These are phyloP conservation scores for Oenanthe javanica DNA, from an alignment of 140 eudicot species.

Conservation along the genomic window DNA sequence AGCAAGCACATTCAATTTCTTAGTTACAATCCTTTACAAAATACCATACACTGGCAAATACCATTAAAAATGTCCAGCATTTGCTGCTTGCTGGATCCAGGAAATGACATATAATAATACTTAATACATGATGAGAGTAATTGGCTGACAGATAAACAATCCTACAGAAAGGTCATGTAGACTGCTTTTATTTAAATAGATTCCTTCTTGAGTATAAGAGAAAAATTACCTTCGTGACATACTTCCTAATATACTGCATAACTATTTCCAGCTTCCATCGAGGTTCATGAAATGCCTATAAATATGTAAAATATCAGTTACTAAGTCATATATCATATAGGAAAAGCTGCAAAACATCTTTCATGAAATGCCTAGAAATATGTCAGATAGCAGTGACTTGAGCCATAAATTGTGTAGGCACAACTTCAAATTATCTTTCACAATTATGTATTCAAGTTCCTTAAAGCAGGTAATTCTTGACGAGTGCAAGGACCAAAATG, in stretches of 20 bases:
- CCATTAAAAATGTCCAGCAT: neutral
- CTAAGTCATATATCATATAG: conserved; percentile 1
- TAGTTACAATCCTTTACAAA: neutral
- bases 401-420: conserved; percentile 7
- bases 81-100: neutral
- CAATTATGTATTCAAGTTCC: neutral
- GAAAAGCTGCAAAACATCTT: neutral
- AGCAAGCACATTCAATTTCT: neutral
- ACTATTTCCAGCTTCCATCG: conserved; percentile 65
- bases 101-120: neutral
- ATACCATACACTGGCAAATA: neutral
- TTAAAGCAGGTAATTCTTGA: neutral
- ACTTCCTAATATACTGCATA: conserved; percentile 66
- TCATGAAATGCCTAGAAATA: conserved; percentile 58
- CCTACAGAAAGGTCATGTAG: neutral
- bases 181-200: conserved; percentile 3
- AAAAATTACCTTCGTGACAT: conserved; percentile 63
- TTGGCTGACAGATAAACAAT: neutral
- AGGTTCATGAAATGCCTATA: conserved; percentile 67
- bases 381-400: conserved; percentile 13
- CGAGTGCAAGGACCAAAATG: neutral
- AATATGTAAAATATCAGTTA: conserved; percentile 20
- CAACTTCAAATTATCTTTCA: neutral
- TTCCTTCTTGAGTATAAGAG: neutral
- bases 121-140: neutral